Evolutionary conservation across 148 eudicot species (phyloP).

Genomic region (Spergularia marina): DNA sequence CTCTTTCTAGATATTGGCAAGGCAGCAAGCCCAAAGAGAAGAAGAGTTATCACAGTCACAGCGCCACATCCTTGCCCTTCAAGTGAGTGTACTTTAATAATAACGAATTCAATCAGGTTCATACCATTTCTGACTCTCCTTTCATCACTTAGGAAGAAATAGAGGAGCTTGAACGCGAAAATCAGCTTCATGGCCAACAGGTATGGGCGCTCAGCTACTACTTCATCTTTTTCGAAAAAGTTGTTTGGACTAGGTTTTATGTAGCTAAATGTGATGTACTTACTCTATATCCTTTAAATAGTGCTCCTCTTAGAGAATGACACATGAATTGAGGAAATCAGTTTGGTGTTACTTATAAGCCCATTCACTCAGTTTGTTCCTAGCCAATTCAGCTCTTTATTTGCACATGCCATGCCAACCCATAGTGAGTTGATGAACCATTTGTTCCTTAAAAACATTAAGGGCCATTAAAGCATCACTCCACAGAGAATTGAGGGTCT

Average conservation of each 20-base stretch:
- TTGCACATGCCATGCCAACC: not conserved
- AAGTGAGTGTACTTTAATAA: conserved; percentile 43
- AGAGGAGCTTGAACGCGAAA: conserved; percentile 98
- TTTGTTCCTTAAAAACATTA: not conserved
- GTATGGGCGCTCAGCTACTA: conserved; percentile 32
- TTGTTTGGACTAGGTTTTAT: not conserved
- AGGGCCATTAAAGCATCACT: no score
- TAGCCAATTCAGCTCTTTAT: not conserved
- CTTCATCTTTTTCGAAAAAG: not conserved
- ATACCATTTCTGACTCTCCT: conserved; percentile 24
- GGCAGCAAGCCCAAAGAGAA: conserved; percentile 99
- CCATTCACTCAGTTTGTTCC: not conserved
- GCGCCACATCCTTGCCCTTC: conserved; percentile 98
- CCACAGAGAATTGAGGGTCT: not conserved
- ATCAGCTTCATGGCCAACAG: conserved; percentile 92
- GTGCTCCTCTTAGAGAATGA: not conserved
- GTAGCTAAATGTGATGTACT: conserved; percentile 7
- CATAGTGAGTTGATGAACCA: not conserved
- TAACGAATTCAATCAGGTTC: conserved; percentile 1
- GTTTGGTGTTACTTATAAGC: not conserved
- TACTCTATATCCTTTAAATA: not conserved
- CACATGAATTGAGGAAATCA: not conserved
- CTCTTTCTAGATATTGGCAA: conserved; percentile 70
- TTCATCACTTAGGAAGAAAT: conserved; percentile 70
- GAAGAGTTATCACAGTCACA: conserved; percentile 97